A percentile compares a stretch with the other conserved stretches of the same genome.
Conservation (phyloP, 768 basidiomycete species). For the Rhodocollybia butyracea region DNA sequence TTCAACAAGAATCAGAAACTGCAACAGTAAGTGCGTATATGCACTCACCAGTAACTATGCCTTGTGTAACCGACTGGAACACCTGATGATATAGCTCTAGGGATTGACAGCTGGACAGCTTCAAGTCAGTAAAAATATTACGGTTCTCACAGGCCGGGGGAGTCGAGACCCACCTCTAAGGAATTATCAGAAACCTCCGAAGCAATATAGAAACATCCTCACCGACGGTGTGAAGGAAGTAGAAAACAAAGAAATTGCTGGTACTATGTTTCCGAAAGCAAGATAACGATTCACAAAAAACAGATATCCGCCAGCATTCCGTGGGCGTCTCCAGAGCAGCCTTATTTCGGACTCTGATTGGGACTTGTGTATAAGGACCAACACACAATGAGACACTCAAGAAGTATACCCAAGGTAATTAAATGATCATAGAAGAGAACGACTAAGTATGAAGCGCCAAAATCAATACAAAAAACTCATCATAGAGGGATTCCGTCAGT, state of each 20-base stretch:
- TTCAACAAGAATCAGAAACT: too few relatives aligned
- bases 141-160: too few relatives aligned
- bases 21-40: background rate
- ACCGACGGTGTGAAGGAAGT: background rate
- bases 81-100: background rate
- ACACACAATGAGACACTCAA: too few relatives aligned
- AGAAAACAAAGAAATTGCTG: background rate
- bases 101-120: background rate
- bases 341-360: background rate
- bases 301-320: background rate
- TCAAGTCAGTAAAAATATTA: background rate
- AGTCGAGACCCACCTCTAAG: background rate
- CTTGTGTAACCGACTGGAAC: background rate
- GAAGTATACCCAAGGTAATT: background rate
- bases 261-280: background rate
- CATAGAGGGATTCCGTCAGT: background rate
- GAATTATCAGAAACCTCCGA: background rate
- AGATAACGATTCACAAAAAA: slow-evolving; percentile 1
- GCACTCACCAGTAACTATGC: background rate
- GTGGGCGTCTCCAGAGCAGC: background rate
- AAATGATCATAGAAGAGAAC: background rate
- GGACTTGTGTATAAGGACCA: too few relatives aligned
- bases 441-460: background rate
- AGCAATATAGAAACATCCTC: too few relatives aligned
- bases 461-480: background rate